phyloP scores from a whole-genome alignment of 2,329 filamentous ascomycete species.

The Colletotrichum caudatum region DNA sequence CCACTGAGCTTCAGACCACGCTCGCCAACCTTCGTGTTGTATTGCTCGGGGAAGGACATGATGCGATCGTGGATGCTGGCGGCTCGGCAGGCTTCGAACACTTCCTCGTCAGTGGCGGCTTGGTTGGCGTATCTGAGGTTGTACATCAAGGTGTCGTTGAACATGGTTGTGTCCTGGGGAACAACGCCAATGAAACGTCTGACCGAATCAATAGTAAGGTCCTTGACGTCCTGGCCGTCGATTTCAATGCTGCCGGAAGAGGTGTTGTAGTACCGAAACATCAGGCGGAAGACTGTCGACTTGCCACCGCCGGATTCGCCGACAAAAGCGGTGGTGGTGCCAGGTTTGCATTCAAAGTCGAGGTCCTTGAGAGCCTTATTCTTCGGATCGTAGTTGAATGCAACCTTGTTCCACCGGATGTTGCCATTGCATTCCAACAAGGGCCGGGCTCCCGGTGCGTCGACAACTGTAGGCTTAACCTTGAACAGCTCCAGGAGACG shows the following conservation, averaged over 20 bases:
- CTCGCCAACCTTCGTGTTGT: constrained; percentile 91
- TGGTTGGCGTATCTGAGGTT: constrained; percentile 93
- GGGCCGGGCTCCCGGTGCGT: constrained; percentile 73
- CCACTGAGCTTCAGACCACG: constrained; percentile 88
- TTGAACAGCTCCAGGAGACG: constrained; percentile 96
- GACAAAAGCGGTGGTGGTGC: constrained; percentile 94
- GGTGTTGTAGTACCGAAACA: constrained; percentile 97
- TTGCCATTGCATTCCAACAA: constrained; percentile 80
- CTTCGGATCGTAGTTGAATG: constrained; percentile 89
- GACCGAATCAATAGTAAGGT: constrained; percentile 93
- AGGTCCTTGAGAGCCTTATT: constrained; percentile 87
- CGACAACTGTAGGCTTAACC: constrained; percentile 91
- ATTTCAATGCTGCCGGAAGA: constrained; percentile 83
- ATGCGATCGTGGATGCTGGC: constrained; percentile 96
- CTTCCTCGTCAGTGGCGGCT: constrained; percentile 81
- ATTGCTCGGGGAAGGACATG: constrained; percentile 86
- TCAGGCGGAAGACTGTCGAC: constrained; percentile 93
- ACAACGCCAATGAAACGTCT: constrained; percentile 93
- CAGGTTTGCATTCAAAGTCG: constrained; percentile 86
- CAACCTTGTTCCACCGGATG: constrained; percentile 88
- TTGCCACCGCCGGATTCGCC: constrained; percentile 98
- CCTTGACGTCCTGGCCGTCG: constrained; percentile 85
- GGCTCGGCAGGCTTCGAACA: constrained; percentile 84
- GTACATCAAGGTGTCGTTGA: constrained; percentile 96
- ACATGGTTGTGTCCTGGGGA: constrained; percentile 94